These are phyloP conservation scores for Verticillium nonalfalfae DNA, from an alignment of 2,329 filamentous ascomycete species.

Conservation along the genomic window DNA sequence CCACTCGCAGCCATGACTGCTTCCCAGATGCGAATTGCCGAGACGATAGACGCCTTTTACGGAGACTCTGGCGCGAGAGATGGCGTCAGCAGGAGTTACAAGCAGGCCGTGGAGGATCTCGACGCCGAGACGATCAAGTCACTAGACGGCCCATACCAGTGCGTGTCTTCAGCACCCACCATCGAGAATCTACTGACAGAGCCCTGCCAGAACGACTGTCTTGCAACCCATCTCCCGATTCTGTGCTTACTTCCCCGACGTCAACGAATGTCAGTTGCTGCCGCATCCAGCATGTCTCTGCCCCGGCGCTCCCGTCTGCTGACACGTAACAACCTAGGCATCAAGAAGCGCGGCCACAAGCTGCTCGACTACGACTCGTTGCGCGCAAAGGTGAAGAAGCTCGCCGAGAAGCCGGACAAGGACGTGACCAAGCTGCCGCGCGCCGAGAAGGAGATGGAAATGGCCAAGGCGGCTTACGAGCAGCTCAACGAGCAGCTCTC, in stretches of 20 bases:
- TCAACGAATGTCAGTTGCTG: slow-evolving; percentile 75
- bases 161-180: slow-evolving; percentile 12
- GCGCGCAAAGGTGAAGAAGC: slow-evolving; percentile 91
- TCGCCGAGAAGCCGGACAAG: slow-evolving; percentile 98
- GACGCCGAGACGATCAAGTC: slow-evolving; percentile 99
- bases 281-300: neutral
- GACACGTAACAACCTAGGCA: slow-evolving; percentile 42
- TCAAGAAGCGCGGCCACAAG: slow-evolving; percentile 98
- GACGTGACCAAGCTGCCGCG: slow-evolving; percentile 94
- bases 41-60: slow-evolving; percentile 99
- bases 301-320: neutral
- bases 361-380: slow-evolving; percentile 96
- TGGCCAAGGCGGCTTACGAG: slow-evolving; percentile 90
- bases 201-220: slow-evolving; percentile 66
- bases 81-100: slow-evolving; percentile 93
- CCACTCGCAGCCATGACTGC: slow-evolving; percentile 78
- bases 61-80: slow-evolving; percentile 92
- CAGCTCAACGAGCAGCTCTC: slow-evolving; percentile 95
- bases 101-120: slow-evolving; percentile 95
- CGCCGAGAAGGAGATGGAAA: slow-evolving; percentile 92
- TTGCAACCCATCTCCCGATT: slow-evolving; percentile 93
- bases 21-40: slow-evolving; percentile 97
- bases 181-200: slow-evolving; percentile 9
- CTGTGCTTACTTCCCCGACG: slow-evolving; percentile 97
- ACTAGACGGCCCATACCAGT: slow-evolving; percentile 89